Base-by-base conservation (phyloP, 805 yeast genomes). In the Cyberlindnera bimundalis region DNA sequence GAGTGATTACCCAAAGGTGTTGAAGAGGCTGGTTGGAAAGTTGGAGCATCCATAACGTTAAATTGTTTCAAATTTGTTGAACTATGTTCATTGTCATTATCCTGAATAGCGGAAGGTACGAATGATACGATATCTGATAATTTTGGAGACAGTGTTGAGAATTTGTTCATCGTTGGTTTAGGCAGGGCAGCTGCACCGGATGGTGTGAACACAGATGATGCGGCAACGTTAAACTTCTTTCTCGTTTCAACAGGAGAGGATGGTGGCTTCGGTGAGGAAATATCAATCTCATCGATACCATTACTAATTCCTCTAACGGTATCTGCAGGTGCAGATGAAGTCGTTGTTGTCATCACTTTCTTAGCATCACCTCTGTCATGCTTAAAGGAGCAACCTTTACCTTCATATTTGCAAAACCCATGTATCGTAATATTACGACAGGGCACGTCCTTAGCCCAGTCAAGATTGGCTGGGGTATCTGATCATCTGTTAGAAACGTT, bases 361-460 rank as follows among this genome's bases (percentile, higher is more conserved):
- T 33, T 35, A 11, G 16, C 27, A 39, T 28, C 55, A 34, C 65
- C 68, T 29, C 58, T 63, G 43, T 75, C 83, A 59, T 86, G 95
- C 37, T 77, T 79, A 58, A 86, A 88, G 2, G 81, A 83, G 58
- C 96, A 88, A 10, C 96, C 96, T 54, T 86, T 87, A 51, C 84
- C 83, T 53, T 85, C 89, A 64, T 76, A 87, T 60, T 86, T 86
- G 68, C 96, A 88, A 55, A 74, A 86, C 4, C 96, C 96, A 66
- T 87, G 88, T 25, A 86, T 85, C 35, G 82, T 77, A 40, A 87
- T 80, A 55, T 88, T 88, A 59, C 89, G 74, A 64, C 96, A 88
- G 41, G 84, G 89, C 21, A 87, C 81, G 44, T 80, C 81, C 60
- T 76, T 81, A 6, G 90, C 89, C 72, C 73, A 66, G 16, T 67